Evolutionary conservation across 108 stramenopile genomes (phyloP).

Genomic region (Aurantiochytrium sp.): DNA sequence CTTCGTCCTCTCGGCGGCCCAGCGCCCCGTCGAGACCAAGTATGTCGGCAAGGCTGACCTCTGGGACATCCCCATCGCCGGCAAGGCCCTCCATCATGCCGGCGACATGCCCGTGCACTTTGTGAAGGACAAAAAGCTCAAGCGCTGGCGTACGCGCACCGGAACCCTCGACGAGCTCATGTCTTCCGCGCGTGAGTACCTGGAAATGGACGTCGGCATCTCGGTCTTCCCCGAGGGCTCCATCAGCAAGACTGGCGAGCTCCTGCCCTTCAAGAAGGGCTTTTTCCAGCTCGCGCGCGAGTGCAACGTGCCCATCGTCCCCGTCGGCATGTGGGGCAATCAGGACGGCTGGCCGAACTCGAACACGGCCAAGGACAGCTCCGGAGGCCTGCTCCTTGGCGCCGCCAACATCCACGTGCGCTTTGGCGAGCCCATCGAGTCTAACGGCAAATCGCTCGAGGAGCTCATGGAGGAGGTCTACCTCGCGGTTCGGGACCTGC

Average conservation of each 20-base stretch:
- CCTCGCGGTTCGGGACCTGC: neutral
- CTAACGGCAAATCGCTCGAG: neutral
- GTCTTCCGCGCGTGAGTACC: neutral
- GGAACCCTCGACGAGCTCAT: neutral
- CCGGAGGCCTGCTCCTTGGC: neutral
- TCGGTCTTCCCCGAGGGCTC: slow-evolving; percentile 26
- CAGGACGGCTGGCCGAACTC: neutral
- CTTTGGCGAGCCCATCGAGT: neutral
- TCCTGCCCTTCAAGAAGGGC: neutral
- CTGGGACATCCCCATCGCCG: neutral
- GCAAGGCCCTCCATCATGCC: neutral
- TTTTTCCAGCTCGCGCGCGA: slow-evolving; percentile 18
- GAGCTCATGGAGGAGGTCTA: neutral
- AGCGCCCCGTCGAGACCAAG: neutral
- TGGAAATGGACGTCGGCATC: neutral
- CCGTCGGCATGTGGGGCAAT: slow-evolving; percentile 15
- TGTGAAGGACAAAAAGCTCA: neutral
- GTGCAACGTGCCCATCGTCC: neutral
- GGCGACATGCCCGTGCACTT: slow-evolving; percentile 14
- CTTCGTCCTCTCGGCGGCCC: neutral
- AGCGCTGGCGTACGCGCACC: neutral
- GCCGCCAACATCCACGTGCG: neutral
- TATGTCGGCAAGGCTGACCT: neutral
- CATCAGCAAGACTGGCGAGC: neutral
- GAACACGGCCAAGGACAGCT: neutral